Percentiles rank a stretch among this genome's conserved stretches.
phyloP scores from a whole-genome alignment of 805 yeast species.

The Clavispora fructus region DNA sequence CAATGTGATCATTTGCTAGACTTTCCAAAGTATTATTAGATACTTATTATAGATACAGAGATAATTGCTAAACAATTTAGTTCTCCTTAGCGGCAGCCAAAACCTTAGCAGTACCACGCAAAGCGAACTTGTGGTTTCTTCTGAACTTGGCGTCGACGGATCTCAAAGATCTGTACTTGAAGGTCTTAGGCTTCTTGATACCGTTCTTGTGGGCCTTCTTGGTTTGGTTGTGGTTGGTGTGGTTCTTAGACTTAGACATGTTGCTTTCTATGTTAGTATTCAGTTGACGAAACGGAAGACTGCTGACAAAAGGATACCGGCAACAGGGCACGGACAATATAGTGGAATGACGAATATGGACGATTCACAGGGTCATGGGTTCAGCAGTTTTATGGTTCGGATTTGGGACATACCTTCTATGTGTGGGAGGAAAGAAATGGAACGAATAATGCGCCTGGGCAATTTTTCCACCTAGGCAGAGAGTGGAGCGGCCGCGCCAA shows the following conservation, averaged over 20 bases:
- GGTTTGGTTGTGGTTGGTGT: slow-evolving; percentile 99
- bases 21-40: slow-evolving; percentile 10
- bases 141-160: slow-evolving; percentile 99
- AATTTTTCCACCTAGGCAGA: not conserved
- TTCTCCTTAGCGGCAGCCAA: slow-evolving; percentile 47
- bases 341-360: not conserved
- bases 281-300: not conserved
- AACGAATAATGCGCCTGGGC: not conserved
- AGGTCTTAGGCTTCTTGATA: slow-evolving; percentile 97
- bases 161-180: slow-evolving; percentile 97
- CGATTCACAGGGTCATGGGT: slow-evolving; percentile 4
- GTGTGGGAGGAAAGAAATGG: slow-evolving; percentile 3
- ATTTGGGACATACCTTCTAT: slow-evolving; percentile 13
- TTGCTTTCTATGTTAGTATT: slow-evolving; percentile 34
- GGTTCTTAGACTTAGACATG: slow-evolving; percentile 99
- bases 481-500: not conserved
- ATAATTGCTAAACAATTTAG: slow-evolving; percentile 4
- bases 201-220: slow-evolving; percentile 99
- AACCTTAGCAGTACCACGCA: slow-evolving; percentile 95
- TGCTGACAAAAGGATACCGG: not conserved
- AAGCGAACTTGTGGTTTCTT: slow-evolving; percentile 99
- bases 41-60: slow-evolving; percentile 10
- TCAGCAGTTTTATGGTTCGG: not conserved
- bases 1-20: too few relatives aligned
- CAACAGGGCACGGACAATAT: not conserved